A percentile compares a stretch with the other conserved stretches of the same genome.
Evolutionary conservation across 768 basidiomycete species (phyloP).

Genomic region (Tulasnella sp.): DNA sequence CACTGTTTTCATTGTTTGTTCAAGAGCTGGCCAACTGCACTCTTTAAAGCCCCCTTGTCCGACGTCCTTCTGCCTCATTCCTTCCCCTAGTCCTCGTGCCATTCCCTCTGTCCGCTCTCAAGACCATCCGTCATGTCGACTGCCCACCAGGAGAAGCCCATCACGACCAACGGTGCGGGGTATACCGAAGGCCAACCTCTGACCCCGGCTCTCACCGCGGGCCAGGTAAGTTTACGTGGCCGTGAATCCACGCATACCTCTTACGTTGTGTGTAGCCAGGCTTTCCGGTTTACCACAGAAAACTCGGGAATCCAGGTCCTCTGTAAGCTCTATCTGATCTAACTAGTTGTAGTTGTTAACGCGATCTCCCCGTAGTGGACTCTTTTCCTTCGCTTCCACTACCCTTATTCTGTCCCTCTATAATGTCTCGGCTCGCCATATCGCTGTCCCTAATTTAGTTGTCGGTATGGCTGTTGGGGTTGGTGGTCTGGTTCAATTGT

Average conservation of each 20-base stretch:
- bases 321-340: constrained; percentile 31
- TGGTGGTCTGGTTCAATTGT: constrained; percentile 73
- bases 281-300: constrained; percentile 20
- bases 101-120: no score
- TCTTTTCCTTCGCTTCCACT: constrained; percentile 75
- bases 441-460: constrained; percentile 46
- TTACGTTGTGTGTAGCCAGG: constrained; percentile 2
- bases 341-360: background rate
- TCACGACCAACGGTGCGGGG: constrained; percentile 1
- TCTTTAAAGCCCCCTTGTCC: background rate
- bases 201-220: background rate
- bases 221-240: background rate
- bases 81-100: background rate
- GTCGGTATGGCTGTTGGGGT: constrained; percentile 78
- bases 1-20: no score
- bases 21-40: no score
- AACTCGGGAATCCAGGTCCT: constrained; percentile 48
- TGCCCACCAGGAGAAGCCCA: background rate
- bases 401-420: constrained; percentile 67
- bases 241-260: background rate
- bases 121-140: background rate
- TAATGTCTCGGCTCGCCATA: constrained; percentile 33
- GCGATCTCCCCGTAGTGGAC: constrained; percentile 36
- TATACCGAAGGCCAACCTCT: constrained; percentile 2
- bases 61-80: background rate